A percentile compares a stretch with the other conserved stretches of the same genome.
Conservation (phyloP, 805 yeast species). For the Cyberlindnera misumaiensis region DNA sequence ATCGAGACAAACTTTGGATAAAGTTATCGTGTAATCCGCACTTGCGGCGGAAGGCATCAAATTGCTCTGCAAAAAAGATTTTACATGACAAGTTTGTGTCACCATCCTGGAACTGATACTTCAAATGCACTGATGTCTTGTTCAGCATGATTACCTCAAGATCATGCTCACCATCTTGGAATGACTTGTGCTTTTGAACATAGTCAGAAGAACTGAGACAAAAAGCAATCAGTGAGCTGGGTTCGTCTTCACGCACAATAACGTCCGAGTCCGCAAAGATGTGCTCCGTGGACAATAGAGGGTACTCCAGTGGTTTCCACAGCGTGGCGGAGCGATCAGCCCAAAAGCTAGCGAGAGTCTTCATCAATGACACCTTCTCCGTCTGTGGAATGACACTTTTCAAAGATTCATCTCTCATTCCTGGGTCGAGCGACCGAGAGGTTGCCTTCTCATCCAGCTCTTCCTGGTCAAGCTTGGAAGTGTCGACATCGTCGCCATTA, state of each 20-base stretch:
- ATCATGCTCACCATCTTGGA: conserved; percentile 7
- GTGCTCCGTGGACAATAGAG: conserved; percentile 74
- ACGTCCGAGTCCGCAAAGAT: conserved; percentile 91
- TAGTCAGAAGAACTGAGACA: conserved; percentile 86
- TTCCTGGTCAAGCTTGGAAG: conserved; percentile 10
- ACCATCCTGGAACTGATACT: conserved; percentile 88
- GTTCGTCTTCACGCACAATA: conserved; percentile 93
- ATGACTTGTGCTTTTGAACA: conserved; percentile 45
- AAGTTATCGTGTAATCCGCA: conserved; percentile 74
- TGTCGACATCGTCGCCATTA: conserved; percentile 23
- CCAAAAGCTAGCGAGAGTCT: conserved; percentile 87
- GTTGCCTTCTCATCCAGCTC: conserved; percentile 8
- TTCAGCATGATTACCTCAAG: conserved; percentile 71
- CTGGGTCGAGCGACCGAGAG: conserved; percentile 12
- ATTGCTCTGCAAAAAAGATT: conserved; percentile 91
- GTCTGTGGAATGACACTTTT: conserved; percentile 32
- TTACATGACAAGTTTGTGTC: conserved; percentile 81
- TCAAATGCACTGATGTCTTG: conserved; percentile 81
- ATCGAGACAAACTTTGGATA: conserved; percentile 84
- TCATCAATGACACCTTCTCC: conserved; percentile 73
- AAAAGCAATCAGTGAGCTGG: conserved; percentile 88
- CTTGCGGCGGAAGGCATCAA: conserved; percentile 83
- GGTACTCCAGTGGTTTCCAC: conserved; percentile 90
- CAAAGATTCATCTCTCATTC: conserved; percentile 11
- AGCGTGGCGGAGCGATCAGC: conserved; percentile 93